Base-by-base conservation (phyloP, 2,329 filamentous ascomycete genomes). In the Trichophyton simii region DNA sequence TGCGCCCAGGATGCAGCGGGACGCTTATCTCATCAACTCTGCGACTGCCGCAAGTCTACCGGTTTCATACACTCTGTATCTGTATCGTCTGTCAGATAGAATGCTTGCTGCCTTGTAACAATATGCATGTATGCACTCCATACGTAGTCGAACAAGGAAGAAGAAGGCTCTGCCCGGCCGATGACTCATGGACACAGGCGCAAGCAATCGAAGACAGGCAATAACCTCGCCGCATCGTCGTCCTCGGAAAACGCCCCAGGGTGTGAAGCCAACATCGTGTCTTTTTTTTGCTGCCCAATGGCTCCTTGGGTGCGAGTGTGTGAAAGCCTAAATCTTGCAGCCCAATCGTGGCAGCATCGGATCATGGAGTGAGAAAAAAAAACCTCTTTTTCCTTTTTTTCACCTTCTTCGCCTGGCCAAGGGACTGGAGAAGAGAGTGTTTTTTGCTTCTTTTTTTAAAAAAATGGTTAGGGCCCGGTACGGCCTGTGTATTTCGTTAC, bases 241-340 rank as follows among this genome's bases (percentile, higher is more conserved):
- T 6, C 15, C 22, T 11, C 13, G 50, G 50, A 15, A 11, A 25
- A 28, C 20, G 50, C 50, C 22, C 34, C 28, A 31, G 50, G 50
- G 50, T 22, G 50, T 25, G 28, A 31, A 31, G 28, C n/a, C 22
- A 20, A 11, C 38, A 52, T 52, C 22, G 48, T 52, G 48, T 31
- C 50, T 54, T 18, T 54, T 54, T 34, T 54, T 54, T 54, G 50
- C 25, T 54, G 50, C 50, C 50, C 50, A 54, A 54, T 54, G 50
- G 50, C 50, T 54, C 50, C 25, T 54, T 54, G 50, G 50, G 50
- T 54, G 50, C 50, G 25, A 54, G 50, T 38, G 22, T 44, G 50
- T 13, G 22, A 54, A 54, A 54, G 50, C 50, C 25, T 54, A 54
- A 54, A 54, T 34, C 22, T 54, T 54, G 50, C 25, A 54, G 50